Percentiles rank a stretch among this genome's conserved stretches.
Conservation (phyloP, 225 moss, liverwort and hornwort genomes). For the Asterella californica region DNA sequence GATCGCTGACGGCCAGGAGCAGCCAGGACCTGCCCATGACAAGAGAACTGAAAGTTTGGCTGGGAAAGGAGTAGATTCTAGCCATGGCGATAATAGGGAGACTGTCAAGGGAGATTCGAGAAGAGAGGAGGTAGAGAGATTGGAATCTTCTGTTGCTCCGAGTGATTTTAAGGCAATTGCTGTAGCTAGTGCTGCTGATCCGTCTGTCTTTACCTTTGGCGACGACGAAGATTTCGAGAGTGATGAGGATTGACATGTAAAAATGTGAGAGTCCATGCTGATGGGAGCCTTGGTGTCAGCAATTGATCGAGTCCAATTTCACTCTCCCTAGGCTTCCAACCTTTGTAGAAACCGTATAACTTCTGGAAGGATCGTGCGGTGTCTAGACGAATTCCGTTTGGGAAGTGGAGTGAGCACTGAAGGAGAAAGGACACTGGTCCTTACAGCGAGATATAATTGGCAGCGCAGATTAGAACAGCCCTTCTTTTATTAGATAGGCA, state of each 20-base stretch:
- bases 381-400: background rate
- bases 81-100: slow-evolving; percentile 29
- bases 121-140: slow-evolving; percentile 41
- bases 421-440: background rate
- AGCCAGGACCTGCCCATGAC: slow-evolving; percentile 18
- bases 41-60: slow-evolving; percentile 19
- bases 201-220: slow-evolving; percentile 96
- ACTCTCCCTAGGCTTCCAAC: background rate
- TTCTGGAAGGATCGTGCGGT: background rate
- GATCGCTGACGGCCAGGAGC: slow-evolving; percentile 12
- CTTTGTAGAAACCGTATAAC: slow-evolving; percentile 8
- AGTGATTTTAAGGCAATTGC: slow-evolving; percentile 96
- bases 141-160: slow-evolving; percentile 55
- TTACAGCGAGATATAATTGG: background rate
- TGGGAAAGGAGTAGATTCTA: slow-evolving; percentile 25
- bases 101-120: slow-evolving; percentile 47
- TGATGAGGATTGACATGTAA: slow-evolving; percentile 63
- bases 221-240: slow-evolving; percentile 95
- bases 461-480: background rate
- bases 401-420: background rate
- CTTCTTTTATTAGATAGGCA: background rate
- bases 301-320: background rate
- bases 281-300: slow-evolving; percentile 7
- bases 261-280: slow-evolving; percentile 15
- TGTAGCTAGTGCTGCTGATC: slow-evolving; percentile 93